These are phyloP conservation scores for Digitaria exilis DNA, from an alignment of 202 grass and related monocot genomes.

Conservation along the genomic window DNA sequence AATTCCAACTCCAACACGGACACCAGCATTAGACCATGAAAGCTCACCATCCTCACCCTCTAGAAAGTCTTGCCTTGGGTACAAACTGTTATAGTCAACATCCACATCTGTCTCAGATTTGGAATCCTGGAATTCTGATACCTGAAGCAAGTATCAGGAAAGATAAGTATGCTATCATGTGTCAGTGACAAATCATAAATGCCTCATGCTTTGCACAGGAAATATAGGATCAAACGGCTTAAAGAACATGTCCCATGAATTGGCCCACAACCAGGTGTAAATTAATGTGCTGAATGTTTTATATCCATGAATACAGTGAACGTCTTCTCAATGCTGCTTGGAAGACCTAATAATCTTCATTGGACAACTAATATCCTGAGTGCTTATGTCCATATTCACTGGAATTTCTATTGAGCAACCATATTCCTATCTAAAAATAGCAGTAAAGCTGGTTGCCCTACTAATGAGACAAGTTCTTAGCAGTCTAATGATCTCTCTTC, in stretches of 20 bases:
- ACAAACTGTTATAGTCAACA: conserved; percentile 70
- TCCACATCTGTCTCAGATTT: conserved; percentile 61
- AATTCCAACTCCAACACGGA: conserved; percentile 83
- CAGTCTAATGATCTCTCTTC: conserved; percentile 12
- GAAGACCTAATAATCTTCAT: not conserved
- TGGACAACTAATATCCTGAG: not conserved
- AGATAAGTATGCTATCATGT: conserved; percentile 13
- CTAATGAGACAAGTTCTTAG: not conserved
- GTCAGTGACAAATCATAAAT: conserved; percentile 4
- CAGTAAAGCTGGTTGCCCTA: not conserved
- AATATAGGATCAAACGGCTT: conserved; percentile 15
- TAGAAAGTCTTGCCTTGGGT: conserved; percentile 64
- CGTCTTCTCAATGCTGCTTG: not conserved
- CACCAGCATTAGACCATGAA: conserved; percentile 94
- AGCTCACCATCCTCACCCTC: conserved; percentile 88
- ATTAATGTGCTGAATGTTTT: conserved; percentile 7
- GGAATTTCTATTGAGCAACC: conserved; percentile 6
- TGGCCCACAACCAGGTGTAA: not conserved
- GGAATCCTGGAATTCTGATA: conserved; percentile 59
- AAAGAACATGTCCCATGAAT: not conserved
- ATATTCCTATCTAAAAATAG: not conserved
- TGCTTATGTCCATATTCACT: not conserved
- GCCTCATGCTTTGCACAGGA: conserved; percentile 7
- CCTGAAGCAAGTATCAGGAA: conserved; percentile 53
- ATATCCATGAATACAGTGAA: conserved; percentile 12